These are phyloP conservation scores for Piper longum DNA, from an alignment of 164 flowering plant genomes.

Conservation along the genomic window DNA sequence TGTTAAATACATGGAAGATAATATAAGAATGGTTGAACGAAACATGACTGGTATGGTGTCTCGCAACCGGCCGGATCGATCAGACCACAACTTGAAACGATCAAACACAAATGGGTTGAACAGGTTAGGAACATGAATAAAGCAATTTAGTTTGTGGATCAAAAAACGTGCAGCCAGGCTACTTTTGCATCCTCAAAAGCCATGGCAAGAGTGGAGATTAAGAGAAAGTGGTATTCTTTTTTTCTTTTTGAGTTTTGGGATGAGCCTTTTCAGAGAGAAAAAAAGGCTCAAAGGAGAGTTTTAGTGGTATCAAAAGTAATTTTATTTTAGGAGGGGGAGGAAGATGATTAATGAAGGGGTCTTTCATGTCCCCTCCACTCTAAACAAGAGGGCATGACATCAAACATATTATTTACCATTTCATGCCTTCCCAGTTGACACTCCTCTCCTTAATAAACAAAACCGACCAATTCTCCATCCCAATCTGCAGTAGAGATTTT, in stretches of 20 bases:
- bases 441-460: background rate
- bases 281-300: no score
- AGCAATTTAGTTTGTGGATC: no score
- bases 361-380: background rate
- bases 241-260: background rate
- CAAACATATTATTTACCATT: background rate
- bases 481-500: background rate
- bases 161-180: no score
- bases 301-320: background rate
- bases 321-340: background rate
- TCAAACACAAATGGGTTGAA: no score
- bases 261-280: no score
- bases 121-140: no score
- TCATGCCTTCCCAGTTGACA: background rate
- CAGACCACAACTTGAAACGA: no score
- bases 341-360: background rate
- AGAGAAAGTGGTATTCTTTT: no score
- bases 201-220: background rate
- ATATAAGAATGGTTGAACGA: no score
- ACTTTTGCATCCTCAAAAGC: background rate
- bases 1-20: no score
- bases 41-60: no score
- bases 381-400: constrained; percentile 1
- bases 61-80: no score
- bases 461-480: background rate